phyloP scores from a whole-genome alignment of 176 grass and related monocot species.

The Phragmites australis region DNA sequence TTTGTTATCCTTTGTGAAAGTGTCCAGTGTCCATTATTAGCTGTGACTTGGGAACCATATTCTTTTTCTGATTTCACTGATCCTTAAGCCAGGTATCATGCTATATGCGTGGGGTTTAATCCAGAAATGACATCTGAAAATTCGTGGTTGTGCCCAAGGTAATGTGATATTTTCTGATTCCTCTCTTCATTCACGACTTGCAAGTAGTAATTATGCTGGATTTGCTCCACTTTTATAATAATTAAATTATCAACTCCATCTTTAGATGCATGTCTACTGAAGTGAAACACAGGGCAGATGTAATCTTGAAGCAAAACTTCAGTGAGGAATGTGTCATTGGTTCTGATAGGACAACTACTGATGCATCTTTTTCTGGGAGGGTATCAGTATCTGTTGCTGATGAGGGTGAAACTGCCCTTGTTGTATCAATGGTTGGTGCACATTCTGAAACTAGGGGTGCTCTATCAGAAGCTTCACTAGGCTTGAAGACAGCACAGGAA shows the following conservation, averaged over 20 bases:
- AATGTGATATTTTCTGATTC: conserved; percentile 35
- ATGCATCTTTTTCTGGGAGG: conserved; percentile 73
- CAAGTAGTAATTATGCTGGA: neutral
- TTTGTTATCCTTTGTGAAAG: conserved; percentile 14
- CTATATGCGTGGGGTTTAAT: conserved; percentile 82
- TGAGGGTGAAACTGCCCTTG: conserved; percentile 97
- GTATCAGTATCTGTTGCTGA: conserved; percentile 93
- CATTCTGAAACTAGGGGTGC: conserved; percentile 39
- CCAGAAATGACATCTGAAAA: conserved; percentile 50
- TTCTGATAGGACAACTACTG: conserved; percentile 50
- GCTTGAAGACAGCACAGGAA: conserved; percentile 34
- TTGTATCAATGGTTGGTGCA: conserved; percentile 82
- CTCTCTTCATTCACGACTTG: conserved; percentile 18
- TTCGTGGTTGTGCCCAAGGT: conserved; percentile 96
- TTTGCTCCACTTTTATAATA: conserved; percentile 4
- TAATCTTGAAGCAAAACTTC: conserved; percentile 48
- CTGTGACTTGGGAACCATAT: conserved; percentile 14
- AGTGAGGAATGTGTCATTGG: conserved; percentile 39
- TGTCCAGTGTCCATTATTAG: conserved; percentile 22
- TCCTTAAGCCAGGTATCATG: conserved; percentile 88
- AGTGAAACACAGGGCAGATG: conserved; percentile 41
- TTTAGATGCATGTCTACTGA: conserved; percentile 57
- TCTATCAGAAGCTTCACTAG: conserved; percentile 30
- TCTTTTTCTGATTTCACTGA: conserved; percentile 39
- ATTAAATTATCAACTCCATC: conserved; percentile 32